Percentiles rank a stretch among this genome's conserved stretches.
Evolutionary conservation across 1,139 yeast genomes (phyloP).

Genomic region (Nakaseomyces sp.): DNA sequence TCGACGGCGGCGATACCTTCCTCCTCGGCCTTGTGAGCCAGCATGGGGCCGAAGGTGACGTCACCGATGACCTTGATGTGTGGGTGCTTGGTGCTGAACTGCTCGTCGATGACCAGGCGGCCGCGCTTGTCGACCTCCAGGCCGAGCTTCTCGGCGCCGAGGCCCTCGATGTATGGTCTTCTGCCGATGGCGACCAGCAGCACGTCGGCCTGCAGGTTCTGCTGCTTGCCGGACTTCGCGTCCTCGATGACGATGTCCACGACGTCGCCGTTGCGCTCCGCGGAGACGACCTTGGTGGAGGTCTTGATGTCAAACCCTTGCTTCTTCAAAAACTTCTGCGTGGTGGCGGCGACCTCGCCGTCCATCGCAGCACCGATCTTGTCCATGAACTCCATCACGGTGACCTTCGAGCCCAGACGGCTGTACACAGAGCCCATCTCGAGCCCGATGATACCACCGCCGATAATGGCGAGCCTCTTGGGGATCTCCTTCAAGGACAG

Average conservation of each 20-base stretch:
- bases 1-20: constrained; percentile 99
- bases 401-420: constrained; percentile 91
- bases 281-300: constrained; percentile 84
- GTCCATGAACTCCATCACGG: constrained; percentile 83
- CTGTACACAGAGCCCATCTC: constrained; percentile 99
- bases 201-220: constrained; percentile 79
- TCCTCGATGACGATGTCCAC: constrained; percentile 87
- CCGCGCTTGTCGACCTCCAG: constrained; percentile 87
- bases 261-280: constrained; percentile 76
- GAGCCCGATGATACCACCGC: constrained; percentile 99
- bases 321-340: constrained; percentile 84
- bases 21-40: constrained; percentile 99
- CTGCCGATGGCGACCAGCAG: constrained; percentile 96
- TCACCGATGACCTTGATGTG: constrained; percentile 98
- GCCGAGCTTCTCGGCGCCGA: constrained; percentile 82
- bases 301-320: constrained; percentile 93
- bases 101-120: constrained; percentile 86
- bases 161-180: constrained; percentile 91
- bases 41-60: constrained; percentile 97
- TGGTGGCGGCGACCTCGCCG: constrained; percentile 80
- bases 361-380: constrained; percentile 98
- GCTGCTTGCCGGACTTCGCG: constrained; percentile 77
- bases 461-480: constrained; percentile 84
- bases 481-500: constrained; percentile 80
- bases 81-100: constrained; percentile 83